Base-by-base conservation (phyloP, 495 filamentous ascomycete species). In the Glutinoglossum americanum region DNA sequence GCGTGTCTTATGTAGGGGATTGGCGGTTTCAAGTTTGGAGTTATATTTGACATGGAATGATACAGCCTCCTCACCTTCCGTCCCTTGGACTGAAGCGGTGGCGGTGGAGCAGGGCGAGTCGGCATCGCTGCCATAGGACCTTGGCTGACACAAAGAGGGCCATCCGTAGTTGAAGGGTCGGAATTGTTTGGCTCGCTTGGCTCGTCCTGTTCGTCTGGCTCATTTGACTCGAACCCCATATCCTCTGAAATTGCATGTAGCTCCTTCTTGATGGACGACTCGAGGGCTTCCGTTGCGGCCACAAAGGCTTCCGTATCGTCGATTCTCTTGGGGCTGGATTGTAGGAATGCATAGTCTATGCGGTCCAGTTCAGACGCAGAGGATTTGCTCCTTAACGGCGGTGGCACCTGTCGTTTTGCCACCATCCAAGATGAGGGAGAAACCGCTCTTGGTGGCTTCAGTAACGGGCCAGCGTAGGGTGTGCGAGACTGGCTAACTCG, bases 71-170 rank as follows among this genome's bases (percentile, higher is more conserved):
- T 53, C 1, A 27, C 30, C 49, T 53, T 53, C 23, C 30, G 39
- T 2, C 19, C n/a, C 27, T 58, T 58, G 0, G 37, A 28, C 39
- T 9, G 33, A 26, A 27, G 33, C 17, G 71, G 70, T 23, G 70
- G 69, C 13, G 55, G 63, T 19, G 72, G 72, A 8, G 71, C 65
- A 17, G 66, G 64, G 19, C 72, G 68, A 8, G 65, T 69, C 3
- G 72, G 63, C 15, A 69, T 64, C 62, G 71, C 64, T 33, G 69
- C 69, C 54, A 68, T 68, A 35, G 67, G 66, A 13, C 69, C 66
- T 44, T 69, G 60, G 25, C 37, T 53, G 49, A 71, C 68, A 51
- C 71, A 68, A 44, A 72, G 57, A 30, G 71, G 69, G 8, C 60
- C 57, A 23, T 66, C 65, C 26, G 69, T 57, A 19, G 64, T 55